These are phyloP conservation scores for Avena atlantica DNA, from an alignment of 176 grass and related monocot genomes.

Conservation along the genomic window DNA sequence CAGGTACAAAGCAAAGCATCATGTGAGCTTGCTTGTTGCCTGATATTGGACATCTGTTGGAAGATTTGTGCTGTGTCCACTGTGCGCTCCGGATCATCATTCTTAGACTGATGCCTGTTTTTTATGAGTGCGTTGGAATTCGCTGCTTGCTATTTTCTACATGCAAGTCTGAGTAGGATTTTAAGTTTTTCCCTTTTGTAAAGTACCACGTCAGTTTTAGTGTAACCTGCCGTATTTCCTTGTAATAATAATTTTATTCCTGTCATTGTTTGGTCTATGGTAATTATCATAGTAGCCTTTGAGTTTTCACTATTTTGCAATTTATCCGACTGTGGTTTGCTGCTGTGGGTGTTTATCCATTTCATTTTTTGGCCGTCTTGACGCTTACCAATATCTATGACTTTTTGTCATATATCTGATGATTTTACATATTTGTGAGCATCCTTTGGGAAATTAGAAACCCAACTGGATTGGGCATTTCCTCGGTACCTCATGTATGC, in stretches of 20 bases:
- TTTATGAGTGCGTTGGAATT: slow-evolving; percentile 1
- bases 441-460: no score
- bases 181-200: slow-evolving; percentile 45
- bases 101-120: slow-evolving; percentile 16
- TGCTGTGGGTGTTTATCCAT: neutral
- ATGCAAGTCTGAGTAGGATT: slow-evolving; percentile 46
- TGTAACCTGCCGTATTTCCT: slow-evolving; percentile 26
- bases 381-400: no score
- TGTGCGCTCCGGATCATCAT: slow-evolving; percentile 3
- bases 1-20: slow-evolving; percentile 36
- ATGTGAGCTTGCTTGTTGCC: slow-evolving; percentile 32
- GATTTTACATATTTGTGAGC: no score
- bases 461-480: no score
- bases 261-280: neutral
- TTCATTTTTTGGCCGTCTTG: neutral
- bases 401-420: no score
- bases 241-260: slow-evolving; percentile 50
- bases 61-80: neutral
- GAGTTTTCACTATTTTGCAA: neutral
- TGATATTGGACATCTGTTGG: slow-evolving; percentile 25
- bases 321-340: neutral
- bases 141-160: slow-evolving; percentile 58
- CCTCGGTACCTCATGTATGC: no score
- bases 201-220: slow-evolving; percentile 37
- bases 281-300: slow-evolving; percentile 27